These are phyloP conservation scores for Ophiorrhiza pumila DNA, from an alignment of 257 asterid species.

Conservation along the genomic window DNA sequence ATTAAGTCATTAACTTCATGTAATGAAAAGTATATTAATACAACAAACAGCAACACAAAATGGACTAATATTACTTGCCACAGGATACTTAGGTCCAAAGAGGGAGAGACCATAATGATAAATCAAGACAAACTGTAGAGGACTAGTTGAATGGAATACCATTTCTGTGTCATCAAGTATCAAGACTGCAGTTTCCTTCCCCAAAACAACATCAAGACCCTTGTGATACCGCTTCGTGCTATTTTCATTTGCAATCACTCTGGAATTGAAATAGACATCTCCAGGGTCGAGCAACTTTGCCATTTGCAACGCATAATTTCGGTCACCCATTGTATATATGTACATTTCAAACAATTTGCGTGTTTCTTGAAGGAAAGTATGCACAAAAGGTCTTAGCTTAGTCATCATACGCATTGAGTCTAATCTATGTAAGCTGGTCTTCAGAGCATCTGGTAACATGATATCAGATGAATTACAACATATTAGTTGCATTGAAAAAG, in stretches of 20 bases:
- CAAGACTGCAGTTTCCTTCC: slow-evolving; percentile 81
- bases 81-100: background rate
- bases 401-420: slow-evolving; percentile 86
- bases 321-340: slow-evolving; percentile 95
- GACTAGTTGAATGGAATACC: slow-evolving; percentile 34
- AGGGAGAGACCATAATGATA: slow-evolving; percentile 28
- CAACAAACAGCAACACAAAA: background rate
- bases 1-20: background rate
- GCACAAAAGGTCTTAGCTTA: slow-evolving; percentile 88
- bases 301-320: slow-evolving; percentile 86
- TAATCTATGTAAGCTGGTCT: slow-evolving; percentile 59
- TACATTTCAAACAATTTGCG: slow-evolving; percentile 71
- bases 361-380: slow-evolving; percentile 70
- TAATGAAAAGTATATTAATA: too few relatives aligned
- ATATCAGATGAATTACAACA: background rate
- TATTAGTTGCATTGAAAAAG: background rate
- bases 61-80: background rate
- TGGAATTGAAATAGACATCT: slow-evolving; percentile 63
- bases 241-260: slow-evolving; percentile 85
- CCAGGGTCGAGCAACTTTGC: slow-evolving; percentile 80
- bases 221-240: slow-evolving; percentile 75
- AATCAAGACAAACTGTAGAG: slow-evolving; percentile 35
- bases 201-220: slow-evolving; percentile 93
- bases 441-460: slow-evolving; percentile 49
- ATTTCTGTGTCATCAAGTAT: slow-evolving; percentile 94